A percentile compares a stretch with the other conserved stretches of the same genome.
Evolutionary conservation across 2,329 filamentous ascomycete genomes (phyloP).

Genomic region (Ambrosiella xylebori): DNA sequence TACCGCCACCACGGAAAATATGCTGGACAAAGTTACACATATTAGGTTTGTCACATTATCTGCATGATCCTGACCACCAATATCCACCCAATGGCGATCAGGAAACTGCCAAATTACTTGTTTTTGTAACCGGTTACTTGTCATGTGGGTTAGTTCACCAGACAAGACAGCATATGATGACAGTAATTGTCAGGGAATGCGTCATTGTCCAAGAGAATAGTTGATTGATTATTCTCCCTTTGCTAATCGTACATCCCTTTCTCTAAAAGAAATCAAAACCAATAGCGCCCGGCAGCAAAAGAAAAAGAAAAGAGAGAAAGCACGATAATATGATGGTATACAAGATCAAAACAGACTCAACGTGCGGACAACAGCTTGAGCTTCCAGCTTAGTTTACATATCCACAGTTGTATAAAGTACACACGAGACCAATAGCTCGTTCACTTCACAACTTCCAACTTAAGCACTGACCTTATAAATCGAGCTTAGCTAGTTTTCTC

Average conservation of each 20-base stretch:
- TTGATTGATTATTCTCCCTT: too few relatives aligned
- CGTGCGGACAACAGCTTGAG: not conserved
- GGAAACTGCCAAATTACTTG: not conserved
- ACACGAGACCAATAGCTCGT: slow-evolving; percentile 4
- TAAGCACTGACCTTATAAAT: not conserved
- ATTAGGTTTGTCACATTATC: not conserved
- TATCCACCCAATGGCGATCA: not conserved
- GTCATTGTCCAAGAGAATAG: too few relatives aligned
- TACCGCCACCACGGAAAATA: too few relatives aligned
- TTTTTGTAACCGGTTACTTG: not conserved
- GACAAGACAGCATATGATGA: too few relatives aligned
- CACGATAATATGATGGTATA: slow-evolving; percentile 8
- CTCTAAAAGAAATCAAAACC: not conserved
- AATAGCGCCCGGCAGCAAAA: not conserved
- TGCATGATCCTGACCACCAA: not conserved
- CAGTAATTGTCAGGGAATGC: too few relatives aligned
- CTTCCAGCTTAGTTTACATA: not conserved
- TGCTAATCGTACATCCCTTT: not conserved
- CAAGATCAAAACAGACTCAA: slow-evolving; percentile 2
- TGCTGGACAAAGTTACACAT: not conserved
- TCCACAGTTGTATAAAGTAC: slow-evolving; percentile 6
- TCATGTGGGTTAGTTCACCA: too few relatives aligned
- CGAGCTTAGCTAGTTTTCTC: slow-evolving; percentile 46
- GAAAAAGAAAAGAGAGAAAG: too few relatives aligned
- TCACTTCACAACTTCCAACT: not conserved